Evolutionary conservation across 2,329 filamentous ascomycete genomes (phyloP), one percentile per base, ranked within the genome.

Genomic region (Sporothrix inflata): DNA sequence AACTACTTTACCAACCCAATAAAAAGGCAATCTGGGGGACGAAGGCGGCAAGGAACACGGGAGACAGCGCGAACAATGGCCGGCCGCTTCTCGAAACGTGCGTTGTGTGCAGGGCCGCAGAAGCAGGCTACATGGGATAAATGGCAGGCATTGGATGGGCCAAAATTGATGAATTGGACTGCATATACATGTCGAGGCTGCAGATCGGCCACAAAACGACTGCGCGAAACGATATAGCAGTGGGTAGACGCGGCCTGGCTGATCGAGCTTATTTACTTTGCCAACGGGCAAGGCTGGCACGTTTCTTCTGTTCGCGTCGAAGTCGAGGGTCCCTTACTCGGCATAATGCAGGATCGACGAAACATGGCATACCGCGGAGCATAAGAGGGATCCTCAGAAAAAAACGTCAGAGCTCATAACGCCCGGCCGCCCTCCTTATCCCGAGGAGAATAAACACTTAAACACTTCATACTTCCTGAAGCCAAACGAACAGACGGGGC

Each of bases 301-400:
- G 60, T 63, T 9, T 16, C 24, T 14, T 8, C 7, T 45, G n/a
- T n/a, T n/a, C n/a, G n/a, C 11, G 6, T 27, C 11, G n/a, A 45
- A 45, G 38, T 45, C 60, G 60, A 45, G 38, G n/a, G 42, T 51
- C 27, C 27, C 19, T 51, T 53, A 53, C 27, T 53, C 65, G 65
- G 65, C 65, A 68, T 68, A 40, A 68, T 53, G 65, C n/a, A 24
- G 30, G 65, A 53, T 68, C 65, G 65, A 68, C 65, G 47, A 68
- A 68, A 68, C 65, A 68, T 51, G 45, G 65, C 42, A 30, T 66
- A 49, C 63, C 9, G 24, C 42, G 24, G 63, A 63, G 34, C 60
- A 66, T 66, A 49, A 49, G 16, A 49, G 24, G 16, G 8, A 49
- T 30, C n/a, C n/a, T n/a, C n/a, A n/a, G n/a, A n/a, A 61, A 21